Base-by-base conservation (phyloP, 441 rosid genomes). In the Sinapis alba region DNA sequence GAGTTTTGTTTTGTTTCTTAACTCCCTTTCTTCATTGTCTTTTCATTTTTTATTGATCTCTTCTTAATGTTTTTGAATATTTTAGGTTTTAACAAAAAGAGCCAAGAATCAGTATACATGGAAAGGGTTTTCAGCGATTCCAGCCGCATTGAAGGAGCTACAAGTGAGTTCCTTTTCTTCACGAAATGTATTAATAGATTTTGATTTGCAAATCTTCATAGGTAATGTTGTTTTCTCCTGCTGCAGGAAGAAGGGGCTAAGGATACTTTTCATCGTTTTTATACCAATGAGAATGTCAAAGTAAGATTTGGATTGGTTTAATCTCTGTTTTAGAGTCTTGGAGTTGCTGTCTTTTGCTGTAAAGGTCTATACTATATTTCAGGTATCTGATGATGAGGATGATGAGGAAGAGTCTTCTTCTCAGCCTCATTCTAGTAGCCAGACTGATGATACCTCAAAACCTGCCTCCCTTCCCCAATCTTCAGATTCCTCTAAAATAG, bases 61-160 rank as follows among this genome's bases (percentile, higher is more conserved):
- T 63, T 26, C 19, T 74, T 72, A 16, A 28, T 57, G 47, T 77
- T 16, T 24, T 62, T 76, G 12, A 23, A 3, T 26, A 64, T 71
- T 50, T 50, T 75, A 94, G 98, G 96, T 92, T 83, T 88, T 92
- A 18, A 70, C 85, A 6, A 90, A 87, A 78, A 92, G 78, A 66
- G 99, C 94, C 0, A 94, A 94, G 80, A 94, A 94, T 72, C 89
- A 86, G 72, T 94, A 94, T 69, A 86, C 91, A 1, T 92, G 99
- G 98, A 94, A 86, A 79, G 99, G 99, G 1, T 90, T 92, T 71
- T 80, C 72, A 1, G 98, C 96, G 69, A 90, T 94, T 71, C 96
- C 94, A n/a, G 75, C 63, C 34, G 90, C 98, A 21, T 73, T 94
- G 21, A 81, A 86, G 41, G 86, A 84, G 77, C 80, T 92, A 1